Conservation (phyloP, 2,329 filamentous ascomycete genomes). For the Colletotrichum cereale region DNA sequence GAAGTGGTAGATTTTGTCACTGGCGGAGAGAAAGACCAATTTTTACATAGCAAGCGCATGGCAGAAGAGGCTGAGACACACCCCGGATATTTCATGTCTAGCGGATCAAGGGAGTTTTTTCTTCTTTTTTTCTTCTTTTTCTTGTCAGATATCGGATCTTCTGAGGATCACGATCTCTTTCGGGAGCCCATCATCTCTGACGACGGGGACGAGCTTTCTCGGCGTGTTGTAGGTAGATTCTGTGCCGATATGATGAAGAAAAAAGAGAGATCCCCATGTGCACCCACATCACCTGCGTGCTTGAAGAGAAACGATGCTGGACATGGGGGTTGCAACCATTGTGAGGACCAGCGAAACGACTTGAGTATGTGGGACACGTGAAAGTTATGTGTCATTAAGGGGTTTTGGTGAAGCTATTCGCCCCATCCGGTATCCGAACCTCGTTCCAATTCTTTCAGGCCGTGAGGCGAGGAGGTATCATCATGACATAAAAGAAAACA, state of each 20-base stretch:
- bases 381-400: slow-evolving; percentile 13
- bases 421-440: slow-evolving; percentile 23
- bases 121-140: neutral
- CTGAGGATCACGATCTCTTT: neutral
- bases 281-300: neutral
- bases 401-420: slow-evolving; percentile 1
- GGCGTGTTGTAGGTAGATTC: slow-evolving; percentile 26
- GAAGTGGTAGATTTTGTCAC: slow-evolving; percentile 31
- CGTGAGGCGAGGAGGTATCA: slow-evolving; percentile 36
- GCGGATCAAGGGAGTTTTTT: slow-evolving; percentile 6
- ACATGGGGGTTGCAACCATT: neutral
- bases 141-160: slow-evolving; percentile 17
- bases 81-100: slow-evolving; percentile 23
- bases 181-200: neutral
- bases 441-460: slow-evolving; percentile 2
- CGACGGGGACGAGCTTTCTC: slow-evolving; percentile 3
- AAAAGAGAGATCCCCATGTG: slow-evolving; percentile 5
- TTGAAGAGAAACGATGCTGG: neutral
- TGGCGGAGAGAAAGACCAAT: slow-evolving; percentile 21
- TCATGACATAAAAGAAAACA: slow-evolving; percentile 19
- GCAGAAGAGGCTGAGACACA: slow-evolving; percentile 8
- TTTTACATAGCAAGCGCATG: slow-evolving; percentile 40
- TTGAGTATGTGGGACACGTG: neutral
- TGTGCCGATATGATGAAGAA: slow-evolving; percentile 35
- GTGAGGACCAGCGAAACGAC: neutral